Evolutionary conservation across 129 eudicot genomes (phyloP).

Genomic region (Ambrosia artemisiifolia): DNA sequence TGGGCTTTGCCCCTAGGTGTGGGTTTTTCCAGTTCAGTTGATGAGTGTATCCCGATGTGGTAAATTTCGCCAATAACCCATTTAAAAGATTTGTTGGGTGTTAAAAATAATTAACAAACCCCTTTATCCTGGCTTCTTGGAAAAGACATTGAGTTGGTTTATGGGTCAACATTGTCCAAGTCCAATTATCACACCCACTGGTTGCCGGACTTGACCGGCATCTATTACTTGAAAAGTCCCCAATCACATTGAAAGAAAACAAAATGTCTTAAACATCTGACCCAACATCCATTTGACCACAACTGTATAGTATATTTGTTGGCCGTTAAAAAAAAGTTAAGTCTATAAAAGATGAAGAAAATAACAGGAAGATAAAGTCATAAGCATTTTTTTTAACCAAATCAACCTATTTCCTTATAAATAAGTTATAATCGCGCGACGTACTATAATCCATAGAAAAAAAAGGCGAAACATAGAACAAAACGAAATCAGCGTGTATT

Average conservation of each 20-base stretch:
- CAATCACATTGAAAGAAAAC: neutral
- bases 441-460: neutral
- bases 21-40: too few species aligned
- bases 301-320: neutral
- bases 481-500: neutral
- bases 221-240: neutral
- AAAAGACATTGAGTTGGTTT: neutral
- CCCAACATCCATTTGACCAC: neutral
- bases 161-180: neutral
- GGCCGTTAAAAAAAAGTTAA: too few species aligned
- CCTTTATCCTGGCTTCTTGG: neutral
- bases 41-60: too few species aligned
- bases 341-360: too few species aligned
- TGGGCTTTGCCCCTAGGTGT: too few species aligned
- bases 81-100: too few species aligned
- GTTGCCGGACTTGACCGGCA: slow-evolving; percentile 12
- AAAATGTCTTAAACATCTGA: neutral
- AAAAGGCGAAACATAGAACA: neutral
- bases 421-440: neutral
- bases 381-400: neutral
- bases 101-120: neutral
- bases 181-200: neutral
- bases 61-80: too few species aligned
- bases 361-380: too few species aligned
- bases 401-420: neutral